Conservation (phyloP, 164 flowering plant species). For the Paratinospora sagittata region DNA sequence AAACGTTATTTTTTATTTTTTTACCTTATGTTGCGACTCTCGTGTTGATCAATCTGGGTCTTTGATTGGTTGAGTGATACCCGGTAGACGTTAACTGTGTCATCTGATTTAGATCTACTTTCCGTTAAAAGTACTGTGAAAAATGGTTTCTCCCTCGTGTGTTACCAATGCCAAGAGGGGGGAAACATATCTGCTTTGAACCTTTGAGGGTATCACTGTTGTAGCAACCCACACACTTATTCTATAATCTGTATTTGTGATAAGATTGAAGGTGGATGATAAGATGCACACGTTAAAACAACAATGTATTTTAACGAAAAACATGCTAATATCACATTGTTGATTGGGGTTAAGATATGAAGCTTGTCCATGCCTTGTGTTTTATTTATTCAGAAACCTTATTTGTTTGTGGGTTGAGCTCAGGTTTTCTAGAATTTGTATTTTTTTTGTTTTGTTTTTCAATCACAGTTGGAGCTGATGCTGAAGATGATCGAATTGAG, state of each 20-base stretch:
- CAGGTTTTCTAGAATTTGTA: too few relatives aligned
- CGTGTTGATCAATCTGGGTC: not conserved
- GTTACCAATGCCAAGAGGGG: not conserved
- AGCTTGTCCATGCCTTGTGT: too few relatives aligned
- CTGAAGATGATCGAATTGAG: constrained; percentile 58
- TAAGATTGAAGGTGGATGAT: too few relatives aligned
- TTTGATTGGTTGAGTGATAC: not conserved
- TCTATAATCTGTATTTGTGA: not conserved
- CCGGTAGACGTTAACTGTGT: too few relatives aligned
- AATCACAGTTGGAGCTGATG: constrained; percentile 65
- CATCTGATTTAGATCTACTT: too few relatives aligned
- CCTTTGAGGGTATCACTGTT: not conserved
- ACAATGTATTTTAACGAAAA: too few relatives aligned
- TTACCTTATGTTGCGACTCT: not conserved
- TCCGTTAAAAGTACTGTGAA: too few relatives aligned
- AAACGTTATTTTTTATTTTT: too few relatives aligned
- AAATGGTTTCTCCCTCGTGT: too few relatives aligned
- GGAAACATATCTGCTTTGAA: not conserved
- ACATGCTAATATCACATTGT: too few relatives aligned
- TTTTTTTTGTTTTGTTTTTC: not conserved
- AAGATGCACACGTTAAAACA: too few relatives aligned
- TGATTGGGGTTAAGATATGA: too few relatives aligned
- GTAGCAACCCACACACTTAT: not conserved
- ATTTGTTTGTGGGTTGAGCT: not conserved
- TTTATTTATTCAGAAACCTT: not conserved